A percentile compares a stretch with the other conserved stretches of the same genome.
phyloP scores from a whole-genome alignment of 2,329 filamentous ascomycete genomes.

The Microdochium trichocladiopsis region DNA sequence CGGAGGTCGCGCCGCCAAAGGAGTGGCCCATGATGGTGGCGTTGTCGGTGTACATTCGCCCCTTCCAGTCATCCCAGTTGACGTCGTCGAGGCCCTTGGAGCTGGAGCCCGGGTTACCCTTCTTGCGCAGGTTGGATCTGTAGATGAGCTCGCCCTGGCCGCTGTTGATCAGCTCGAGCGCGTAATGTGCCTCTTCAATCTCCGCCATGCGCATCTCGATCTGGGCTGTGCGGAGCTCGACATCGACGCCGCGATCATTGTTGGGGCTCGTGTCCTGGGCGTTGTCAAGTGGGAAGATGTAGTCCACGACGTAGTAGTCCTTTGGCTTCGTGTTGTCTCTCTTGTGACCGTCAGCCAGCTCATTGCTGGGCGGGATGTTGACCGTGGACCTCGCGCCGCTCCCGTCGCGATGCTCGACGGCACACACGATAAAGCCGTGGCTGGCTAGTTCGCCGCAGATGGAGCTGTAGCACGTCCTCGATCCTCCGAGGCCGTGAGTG shows the following conservation, averaged over 20 bases:
- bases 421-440: conserved; percentile 58
- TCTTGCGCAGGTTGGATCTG: conserved; percentile 44
- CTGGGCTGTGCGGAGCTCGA: conserved; percentile 51
- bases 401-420: conserved; percentile 59
- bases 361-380: conserved; percentile 40
- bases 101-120: conserved; percentile 52
- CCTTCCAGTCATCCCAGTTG: conserved; percentile 49
- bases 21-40: conserved; percentile 60
- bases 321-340: conserved; percentile 24
- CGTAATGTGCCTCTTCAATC: conserved; percentile 54
- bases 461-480: conserved; percentile 53
- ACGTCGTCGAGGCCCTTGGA: conserved; percentile 49
- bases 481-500: conserved; percentile 59
- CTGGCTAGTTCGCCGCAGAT: conserved; percentile 61
- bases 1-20: conserved; percentile 58
- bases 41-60: conserved; percentile 45
- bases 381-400: conserved; percentile 54
- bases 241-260: conserved; percentile 54
- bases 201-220: conserved; percentile 57
- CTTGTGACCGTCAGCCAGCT: conserved; percentile 19
- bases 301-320: conserved; percentile 46
- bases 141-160: conserved; percentile 45
- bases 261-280: conserved; percentile 41
- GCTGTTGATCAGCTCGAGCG: conserved; percentile 46
- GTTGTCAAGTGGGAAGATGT: conserved; percentile 55